Evolutionary conservation across 2,329 filamentous ascomycete species (phyloP).

Genomic region (Fusarium globosum): DNA sequence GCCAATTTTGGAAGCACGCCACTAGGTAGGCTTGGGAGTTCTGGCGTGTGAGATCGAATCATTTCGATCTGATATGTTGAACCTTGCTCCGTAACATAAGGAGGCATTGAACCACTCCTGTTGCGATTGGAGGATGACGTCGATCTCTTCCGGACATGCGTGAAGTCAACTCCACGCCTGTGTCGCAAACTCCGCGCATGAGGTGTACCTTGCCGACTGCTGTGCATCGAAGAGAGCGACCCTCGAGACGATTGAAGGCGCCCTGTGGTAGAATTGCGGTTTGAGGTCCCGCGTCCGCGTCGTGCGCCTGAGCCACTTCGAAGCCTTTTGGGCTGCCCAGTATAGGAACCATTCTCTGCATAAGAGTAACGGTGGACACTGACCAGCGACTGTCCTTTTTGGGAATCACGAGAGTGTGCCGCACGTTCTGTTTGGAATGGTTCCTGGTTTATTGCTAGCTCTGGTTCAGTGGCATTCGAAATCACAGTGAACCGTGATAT

Average conservation of each 20-base stretch:
- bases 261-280: constrained; percentile 45
- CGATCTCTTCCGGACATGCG: constrained; percentile 58
- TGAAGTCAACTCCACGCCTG: constrained; percentile 67
- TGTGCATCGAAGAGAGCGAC: constrained; percentile 63
- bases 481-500: constrained; percentile 74
- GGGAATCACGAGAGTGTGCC: constrained; percentile 54
- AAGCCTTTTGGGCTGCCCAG: constrained; percentile 47
- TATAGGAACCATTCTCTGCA: constrained; percentile 38
- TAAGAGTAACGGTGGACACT: constrained; percentile 70
- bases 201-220: constrained; percentile 56
- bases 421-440: constrained; percentile 79
- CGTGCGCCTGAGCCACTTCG: constrained; percentile 52
- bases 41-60: constrained; percentile 46
- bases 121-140: constrained; percentile 45
- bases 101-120: constrained; percentile 28
- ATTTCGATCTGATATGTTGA: constrained; percentile 36
- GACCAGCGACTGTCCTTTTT: constrained; percentile 73
- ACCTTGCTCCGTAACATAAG: constrained; percentile 36
- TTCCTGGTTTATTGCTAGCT: constrained; percentile 74
- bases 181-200: constrained; percentile 58
- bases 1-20: constrained; percentile 44
- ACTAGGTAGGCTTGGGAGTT: constrained; percentile 42
- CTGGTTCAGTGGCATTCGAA: constrained; percentile 66
- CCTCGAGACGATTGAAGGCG: constrained; percentile 51
- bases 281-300: constrained; percentile 46